phyloP scores from a whole-genome alignment of 805 yeast genomes.

The Zygotorulaspora chibaensis region DNA sequence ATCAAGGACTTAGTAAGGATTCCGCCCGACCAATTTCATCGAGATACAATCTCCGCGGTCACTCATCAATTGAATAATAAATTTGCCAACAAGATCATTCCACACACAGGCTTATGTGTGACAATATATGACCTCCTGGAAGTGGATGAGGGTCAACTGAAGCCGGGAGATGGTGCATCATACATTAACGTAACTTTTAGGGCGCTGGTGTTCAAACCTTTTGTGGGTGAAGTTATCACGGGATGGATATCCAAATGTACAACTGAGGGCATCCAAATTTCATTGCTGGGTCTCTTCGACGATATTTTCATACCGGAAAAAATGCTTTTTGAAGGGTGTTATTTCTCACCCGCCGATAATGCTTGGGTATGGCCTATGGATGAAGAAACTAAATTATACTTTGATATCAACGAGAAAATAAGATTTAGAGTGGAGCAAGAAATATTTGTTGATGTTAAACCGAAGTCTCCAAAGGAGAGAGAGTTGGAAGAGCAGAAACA shows the following conservation, averaged over 20 bases:
- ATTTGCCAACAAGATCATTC: constrained; percentile 80
- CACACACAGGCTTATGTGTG: constrained; percentile 78
- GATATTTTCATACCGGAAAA: constrained; percentile 86
- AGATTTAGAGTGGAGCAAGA: constrained; percentile 90
- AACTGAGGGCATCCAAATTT: constrained; percentile 74
- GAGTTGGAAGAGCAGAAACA: constrained; percentile 35
- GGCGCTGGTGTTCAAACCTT: constrained; percentile 83
- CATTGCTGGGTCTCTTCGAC: constrained; percentile 73
- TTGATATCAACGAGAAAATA: constrained; percentile 88
- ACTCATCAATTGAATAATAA: constrained; percentile 77
- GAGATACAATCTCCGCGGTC: constrained; percentile 67
- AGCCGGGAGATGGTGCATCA: constrained; percentile 92
- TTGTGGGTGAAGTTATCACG: constrained; percentile 84
- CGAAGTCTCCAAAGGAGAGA: constrained; percentile 60
- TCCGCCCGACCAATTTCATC: constrained; percentile 77
- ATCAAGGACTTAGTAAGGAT: constrained; percentile 81
- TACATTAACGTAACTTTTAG: constrained; percentile 73
- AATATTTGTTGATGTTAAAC: constrained; percentile 76
- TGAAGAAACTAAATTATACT: constrained; percentile 68
- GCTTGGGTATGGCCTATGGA: constrained; percentile 92
- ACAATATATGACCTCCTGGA: constrained; percentile 77
- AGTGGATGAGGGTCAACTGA: constrained; percentile 83
- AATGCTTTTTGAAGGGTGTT: constrained; percentile 73
- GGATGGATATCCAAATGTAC: constrained; percentile 93
- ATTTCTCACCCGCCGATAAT: constrained; percentile 65